Base-by-base conservation (phyloP, 2,329 filamentous ascomycete genomes). In the Pseudofabraea citricarpa region DNA sequence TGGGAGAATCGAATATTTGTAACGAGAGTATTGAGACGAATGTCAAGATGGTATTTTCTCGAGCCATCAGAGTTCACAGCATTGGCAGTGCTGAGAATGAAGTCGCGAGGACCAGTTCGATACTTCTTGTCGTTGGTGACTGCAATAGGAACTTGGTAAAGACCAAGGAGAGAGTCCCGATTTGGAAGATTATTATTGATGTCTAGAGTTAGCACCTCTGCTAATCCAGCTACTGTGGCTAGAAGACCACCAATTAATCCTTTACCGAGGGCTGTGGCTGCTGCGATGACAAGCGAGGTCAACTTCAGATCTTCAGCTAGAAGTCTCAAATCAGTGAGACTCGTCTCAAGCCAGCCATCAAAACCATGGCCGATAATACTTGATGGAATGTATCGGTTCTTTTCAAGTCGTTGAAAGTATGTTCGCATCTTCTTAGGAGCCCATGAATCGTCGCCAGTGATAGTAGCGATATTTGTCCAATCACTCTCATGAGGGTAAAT, bases 1-100 rank as follows among this genome's bases (percentile, higher is more conserved):
- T 19, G 21, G 40, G 32, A 58, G 52, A 70, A 69, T 40, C 58
- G 53, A 41, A 70, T 49, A 47, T 68, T 67, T 7, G 65, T 70
- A 2, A 67, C 67, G 15, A 70, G 41, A 3, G 50, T 47, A 31
- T 50, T 44, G 12, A 51, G 27, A 16, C 40, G 35, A 12, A 56
- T 41, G 9, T 48, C 49, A 9, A 56, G 41, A 6, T 43, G 37
- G 33, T 57, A 57, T 36, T 54, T 55, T 31, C 44, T 27, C 5
- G 44, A 47, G 6, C 51, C 46, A 35, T 51, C 45, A n/a, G 35
- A 3, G 27, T 53, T 50, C 3, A 41, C 23, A 2, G 51, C 41
- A 37, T 54, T 52, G n/a, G 36, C 36, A 29, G 38, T 42, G 0
- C 54, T 50, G 15, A 63, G 27, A 15, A 54, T 35, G n/a, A 49